Base-by-base conservation (phyloP, 805 yeast genomes). In the Hanseniaspora guilliermondii region DNA sequence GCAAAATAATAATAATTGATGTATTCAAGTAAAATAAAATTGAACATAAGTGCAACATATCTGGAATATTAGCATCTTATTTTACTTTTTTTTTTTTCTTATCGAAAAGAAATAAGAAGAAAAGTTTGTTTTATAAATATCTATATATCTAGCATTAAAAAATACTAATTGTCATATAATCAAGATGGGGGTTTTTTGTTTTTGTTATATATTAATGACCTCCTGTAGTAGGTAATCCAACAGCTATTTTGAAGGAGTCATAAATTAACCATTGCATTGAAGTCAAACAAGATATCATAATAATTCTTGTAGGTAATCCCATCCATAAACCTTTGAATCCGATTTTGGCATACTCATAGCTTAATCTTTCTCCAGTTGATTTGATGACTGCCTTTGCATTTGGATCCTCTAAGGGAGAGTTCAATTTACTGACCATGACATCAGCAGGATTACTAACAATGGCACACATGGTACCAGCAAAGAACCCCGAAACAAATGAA, bases 371-470 rank as follows among this genome's bases (percentile, higher is more conserved):
- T 30, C 82, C 81, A 62, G 78, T 75, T 5, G 83, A 64, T 71
- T 88, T 95, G 49, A 74, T 75, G 35, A 82, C 76, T 65, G 69
- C 70, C 63, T 78, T 80, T 62, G 80, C 88, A 25, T 39, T 12
- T 32, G 53, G 33, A 33, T 57, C 37, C 65, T 68, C 53, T 16
- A 49, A 25, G 6, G 53, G 53, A 53, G 83, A 76, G 67, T 87
- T 89, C 64, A 93, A 80, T 76, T 88, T 86, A 48, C 95, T 85
- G 25, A 91, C 97, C 95, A 93, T 83, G 35, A 91, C 97, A 70
- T 91, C 98, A n/a, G 97, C 97, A 21, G 98, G 98, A 69, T 93
- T 97, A 27, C 97, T 89, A 17, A 89, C 93, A 52, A 85, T 73
- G 7, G 98, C 97, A 75, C 97, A 91, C 73, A 89, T 79, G 55